A percentile compares a stretch with the other conserved stretches of the same genome.
phyloP scores from a whole-genome alignment of 306 rosid species.

The Pachyrhizus erosus region DNA sequence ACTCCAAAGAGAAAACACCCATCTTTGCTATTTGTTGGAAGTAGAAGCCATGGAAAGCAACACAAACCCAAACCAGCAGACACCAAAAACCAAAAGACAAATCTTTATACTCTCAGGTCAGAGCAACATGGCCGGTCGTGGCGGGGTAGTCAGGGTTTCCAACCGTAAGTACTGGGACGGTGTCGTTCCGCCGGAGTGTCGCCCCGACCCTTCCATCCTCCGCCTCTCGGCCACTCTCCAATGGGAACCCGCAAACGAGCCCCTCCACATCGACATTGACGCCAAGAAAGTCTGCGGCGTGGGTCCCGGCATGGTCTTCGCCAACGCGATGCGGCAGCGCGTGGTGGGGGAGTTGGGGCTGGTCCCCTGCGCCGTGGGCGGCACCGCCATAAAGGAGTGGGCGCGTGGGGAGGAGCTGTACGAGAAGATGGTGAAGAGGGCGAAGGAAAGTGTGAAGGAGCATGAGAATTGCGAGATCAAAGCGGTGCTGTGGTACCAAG shows the following conservation, averaged over 20 bases:
- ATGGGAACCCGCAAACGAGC: slow-evolving; percentile 79
- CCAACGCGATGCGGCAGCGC: slow-evolving; percentile 58
- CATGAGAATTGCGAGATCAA: slow-evolving; percentile 54
- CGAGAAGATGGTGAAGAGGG: slow-evolving; percentile 74
- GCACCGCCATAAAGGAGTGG: slow-evolving; percentile 88
- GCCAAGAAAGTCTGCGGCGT: slow-evolving; percentile 63
- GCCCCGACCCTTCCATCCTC: slow-evolving; percentile 59
- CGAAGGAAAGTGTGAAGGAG: slow-evolving; percentile 54
- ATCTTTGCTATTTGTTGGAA: neutral
- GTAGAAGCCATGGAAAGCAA: neutral
- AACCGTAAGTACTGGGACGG: slow-evolving; percentile 68
- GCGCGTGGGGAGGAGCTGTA: slow-evolving; percentile 85
- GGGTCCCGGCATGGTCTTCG: slow-evolving; percentile 85
- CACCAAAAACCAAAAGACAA: slow-evolving; percentile 47
- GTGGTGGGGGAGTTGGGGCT: slow-evolving; percentile 54
- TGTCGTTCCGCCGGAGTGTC: slow-evolving; percentile 66
- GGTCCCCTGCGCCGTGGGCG: slow-evolving; percentile 92
- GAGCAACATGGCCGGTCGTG: slow-evolving; percentile 94
- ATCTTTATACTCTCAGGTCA: slow-evolving; percentile 90
- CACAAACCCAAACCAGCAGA: neutral
- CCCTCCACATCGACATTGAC: slow-evolving; percentile 86
- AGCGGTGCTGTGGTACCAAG: slow-evolving; percentile 83
- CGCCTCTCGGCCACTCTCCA: slow-evolving; percentile 62
- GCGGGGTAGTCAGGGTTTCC: slow-evolving; percentile 56
- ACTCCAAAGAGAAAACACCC: too few relatives aligned